These are phyloP conservation scores for Dendrothele bispora DNA, from an alignment of 768 basidiomycete species.

Conservation along the genomic window DNA sequence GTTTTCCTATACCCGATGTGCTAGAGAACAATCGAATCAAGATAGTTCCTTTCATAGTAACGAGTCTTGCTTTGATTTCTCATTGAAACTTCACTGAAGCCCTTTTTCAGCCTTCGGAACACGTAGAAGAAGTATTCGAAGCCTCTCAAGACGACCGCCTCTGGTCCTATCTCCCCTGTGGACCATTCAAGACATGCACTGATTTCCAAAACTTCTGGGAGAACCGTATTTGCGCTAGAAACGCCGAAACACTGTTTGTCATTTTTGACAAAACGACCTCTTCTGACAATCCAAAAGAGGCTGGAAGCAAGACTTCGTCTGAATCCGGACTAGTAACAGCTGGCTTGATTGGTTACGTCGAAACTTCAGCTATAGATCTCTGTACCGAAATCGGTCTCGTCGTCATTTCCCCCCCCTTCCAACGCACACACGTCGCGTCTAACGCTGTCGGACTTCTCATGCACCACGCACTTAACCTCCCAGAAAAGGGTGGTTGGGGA, in stretches of 20 bases:
- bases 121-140: slow-evolving; percentile 40
- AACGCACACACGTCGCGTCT: slow-evolving; percentile 62
- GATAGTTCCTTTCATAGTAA: slow-evolving; percentile 8
- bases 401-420: slow-evolving; percentile 55
- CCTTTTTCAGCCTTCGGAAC: slow-evolving; percentile 41
- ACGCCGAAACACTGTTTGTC: slow-evolving; percentile 43
- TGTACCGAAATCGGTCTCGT: slow-evolving; percentile 56
- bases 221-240: slow-evolving; percentile 32
- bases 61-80: no score
- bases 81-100: neutral
- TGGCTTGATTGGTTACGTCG: slow-evolving; percentile 52
- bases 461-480: slow-evolving; percentile 41
- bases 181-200: slow-evolving; percentile 42
- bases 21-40: slow-evolving; percentile 6
- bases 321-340: slow-evolving; percentile 33
- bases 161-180: slow-evolving; percentile 49
- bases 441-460: slow-evolving; percentile 53
- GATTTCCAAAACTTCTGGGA: slow-evolving; percentile 32
- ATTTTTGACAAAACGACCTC: slow-evolving; percentile 50
- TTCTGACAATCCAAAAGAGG: no score
- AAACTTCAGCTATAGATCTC: slow-evolving; percentile 40
- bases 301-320: no score
- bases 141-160: slow-evolving; percentile 37
- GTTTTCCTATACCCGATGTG: slow-evolving; percentile 7
- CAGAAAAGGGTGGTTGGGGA: slow-evolving; percentile 45